Evolutionary conservation across 129 eudicot species (phyloP).

Genomic region (Apium graveolens): DNA sequence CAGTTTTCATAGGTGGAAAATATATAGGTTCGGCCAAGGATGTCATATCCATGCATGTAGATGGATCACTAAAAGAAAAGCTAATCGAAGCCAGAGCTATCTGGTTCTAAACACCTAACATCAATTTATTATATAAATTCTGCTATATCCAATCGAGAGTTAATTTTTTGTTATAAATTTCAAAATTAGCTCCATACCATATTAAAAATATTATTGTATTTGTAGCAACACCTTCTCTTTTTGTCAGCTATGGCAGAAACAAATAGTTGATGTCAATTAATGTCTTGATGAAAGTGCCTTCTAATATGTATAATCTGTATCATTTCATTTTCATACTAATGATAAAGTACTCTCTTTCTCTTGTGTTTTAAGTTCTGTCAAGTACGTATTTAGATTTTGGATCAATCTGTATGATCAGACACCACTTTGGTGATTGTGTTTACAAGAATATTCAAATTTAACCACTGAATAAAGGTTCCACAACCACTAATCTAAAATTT

Average conservation of each 20-base stretch:
- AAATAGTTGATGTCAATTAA: not conserved
- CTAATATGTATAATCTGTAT: not conserved
- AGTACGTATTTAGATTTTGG: not conserved
- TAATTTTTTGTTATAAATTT: not conserved
- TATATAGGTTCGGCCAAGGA: slow-evolving; percentile 68
- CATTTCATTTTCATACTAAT: not conserved
- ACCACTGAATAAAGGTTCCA: slow-evolving; percentile 7
- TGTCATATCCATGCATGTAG: slow-evolving; percentile 69
- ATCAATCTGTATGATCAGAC: not conserved
- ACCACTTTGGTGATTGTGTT: not conserved
- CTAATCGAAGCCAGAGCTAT: slow-evolving; percentile 74
- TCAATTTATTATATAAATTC: too few species aligned
- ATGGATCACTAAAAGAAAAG: slow-evolving; percentile 65
- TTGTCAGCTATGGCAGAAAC: slow-evolving; percentile 19
- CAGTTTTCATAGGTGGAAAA: slow-evolving; percentile 86
- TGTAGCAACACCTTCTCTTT: slow-evolving; percentile 34
- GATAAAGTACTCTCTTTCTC: not conserved
- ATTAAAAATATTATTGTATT: slow-evolving; percentile 35
- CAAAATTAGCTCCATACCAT: slow-evolving; percentile 19
- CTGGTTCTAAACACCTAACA: slow-evolving; percentile 40
- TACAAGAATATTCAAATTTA: slow-evolving; percentile 10
- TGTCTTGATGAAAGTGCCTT: not conserved
- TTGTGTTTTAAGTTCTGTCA: not conserved
- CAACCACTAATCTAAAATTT: not conserved
- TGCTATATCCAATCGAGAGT: not conserved